These are phyloP conservation scores for Phytopythium vexans DNA, from an alignment of 352 stramenopile genomes.

Conservation along the genomic window DNA sequence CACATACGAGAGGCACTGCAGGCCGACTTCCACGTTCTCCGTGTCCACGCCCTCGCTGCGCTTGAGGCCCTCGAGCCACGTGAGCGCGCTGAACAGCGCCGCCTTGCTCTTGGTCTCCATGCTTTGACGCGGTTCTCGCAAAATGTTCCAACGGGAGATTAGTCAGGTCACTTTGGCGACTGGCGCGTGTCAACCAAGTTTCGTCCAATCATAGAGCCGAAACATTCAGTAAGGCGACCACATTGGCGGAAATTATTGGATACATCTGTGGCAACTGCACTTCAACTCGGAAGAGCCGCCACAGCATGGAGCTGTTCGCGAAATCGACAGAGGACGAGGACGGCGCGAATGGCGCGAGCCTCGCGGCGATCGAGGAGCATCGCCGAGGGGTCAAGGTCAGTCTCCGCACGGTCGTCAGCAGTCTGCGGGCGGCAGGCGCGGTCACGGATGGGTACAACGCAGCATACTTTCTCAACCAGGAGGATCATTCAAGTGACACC, in stretches of 20 bases:
- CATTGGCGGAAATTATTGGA: not conserved
- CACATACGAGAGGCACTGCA: constrained; percentile 60
- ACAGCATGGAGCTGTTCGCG: not conserved
- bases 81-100: constrained; percentile 72
- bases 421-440: constrained; percentile 41
- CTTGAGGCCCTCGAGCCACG: constrained; percentile 71
- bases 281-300: too few relatives aligned
- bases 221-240: not conserved
- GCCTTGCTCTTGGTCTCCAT: constrained; percentile 40
- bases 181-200: constrained; percentile 6
- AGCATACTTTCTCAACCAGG: constrained; percentile 40
- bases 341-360: constrained; percentile 14
- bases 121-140: constrained; percentile 6
- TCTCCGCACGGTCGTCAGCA: constrained; percentile 34
- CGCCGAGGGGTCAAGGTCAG: constrained; percentile 31
- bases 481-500: constrained; percentile 13
- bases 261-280: not conserved
- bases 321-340: not conserved
- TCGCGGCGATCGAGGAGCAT: constrained; percentile 32
- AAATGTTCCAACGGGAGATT: constrained; percentile 4
- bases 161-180: constrained; percentile 2
- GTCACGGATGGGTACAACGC: constrained; percentile 47
- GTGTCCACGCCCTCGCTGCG: constrained; percentile 42
- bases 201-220: constrained; percentile 9
- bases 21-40: constrained; percentile 61